Conservation (phyloP, 2,329 filamentous ascomycete genomes). For the Cytospora piceae region DNA sequence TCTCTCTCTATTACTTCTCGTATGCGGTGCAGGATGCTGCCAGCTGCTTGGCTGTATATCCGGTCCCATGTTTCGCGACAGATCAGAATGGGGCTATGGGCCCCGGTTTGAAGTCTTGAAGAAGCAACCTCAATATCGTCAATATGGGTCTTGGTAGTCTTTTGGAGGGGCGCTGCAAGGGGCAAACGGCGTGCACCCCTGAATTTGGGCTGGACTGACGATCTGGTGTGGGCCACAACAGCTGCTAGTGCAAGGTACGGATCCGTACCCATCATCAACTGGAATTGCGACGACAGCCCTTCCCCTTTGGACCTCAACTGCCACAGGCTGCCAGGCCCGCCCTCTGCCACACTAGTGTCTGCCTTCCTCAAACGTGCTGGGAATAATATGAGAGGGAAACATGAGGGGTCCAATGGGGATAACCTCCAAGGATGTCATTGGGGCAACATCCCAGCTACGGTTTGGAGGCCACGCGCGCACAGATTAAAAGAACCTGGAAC, state of each 20-base stretch:
- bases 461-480: too few relatives aligned
- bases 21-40: neutral
- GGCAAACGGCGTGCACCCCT: slow-evolving; percentile 1
- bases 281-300: slow-evolving; percentile 2
- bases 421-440: too few relatives aligned
- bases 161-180: slow-evolving; percentile 1
- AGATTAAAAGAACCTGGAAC: too few relatives aligned
- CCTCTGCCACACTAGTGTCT: too few relatives aligned
- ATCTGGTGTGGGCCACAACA: neutral
- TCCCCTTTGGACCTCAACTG: neutral
- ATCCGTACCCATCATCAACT: neutral
- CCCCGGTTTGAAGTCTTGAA: neutral
- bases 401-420: too few relatives aligned
- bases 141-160: neutral
- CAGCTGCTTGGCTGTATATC: too few relatives aligned
- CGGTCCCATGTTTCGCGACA: neutral
- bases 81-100: neutral
- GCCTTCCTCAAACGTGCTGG: too few relatives aligned
- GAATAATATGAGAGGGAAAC: too few relatives aligned
- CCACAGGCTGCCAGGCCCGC: too few relatives aligned
- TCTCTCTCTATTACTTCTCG: neutral
- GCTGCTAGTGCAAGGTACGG: neutral
- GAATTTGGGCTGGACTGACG: neutral
- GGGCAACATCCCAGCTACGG: too few relatives aligned
- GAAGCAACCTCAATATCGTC: neutral